Base-by-base conservation (phyloP, 345 rosid species). In the Heritiera littoralis region DNA sequence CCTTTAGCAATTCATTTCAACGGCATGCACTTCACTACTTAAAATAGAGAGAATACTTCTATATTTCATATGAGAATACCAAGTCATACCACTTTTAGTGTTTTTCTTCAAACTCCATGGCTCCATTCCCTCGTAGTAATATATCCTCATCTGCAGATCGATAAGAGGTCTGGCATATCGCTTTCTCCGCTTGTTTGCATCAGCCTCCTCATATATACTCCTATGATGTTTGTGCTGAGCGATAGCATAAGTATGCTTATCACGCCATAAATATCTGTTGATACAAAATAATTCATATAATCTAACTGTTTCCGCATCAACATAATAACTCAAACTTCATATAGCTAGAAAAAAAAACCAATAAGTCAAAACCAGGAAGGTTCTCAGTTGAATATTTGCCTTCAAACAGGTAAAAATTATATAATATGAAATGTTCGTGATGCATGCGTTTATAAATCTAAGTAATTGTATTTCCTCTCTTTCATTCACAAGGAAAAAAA, bases 81-180 rank as follows among this genome's bases (percentile, higher is more conserved):
- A 45, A 10, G 7, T 56, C 85, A 88, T 91, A 97, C 98, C 98
- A 69, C 98, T 90, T 54, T 88, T 82, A 35, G 91, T 90, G 73
- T 74, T 86, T 86, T 94, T 94, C 86, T 83, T 88, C 65, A 82
- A 80, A 88, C 87, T 97, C 99, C 99, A 97, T 0, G 97, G 92
- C 86, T 97, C 89, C 90, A 97, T 80, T 67, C 99, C 98, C 86
- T 94, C 98, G 5, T 86, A 90, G 20, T 86, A 78, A 82, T 97
- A 97, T 76, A 97, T 97, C 84, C 91, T 97, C 98, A 97, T 92
- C 17, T 94, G 98, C 77, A 90, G 94, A 88, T 94, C 98, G 78
- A 94, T 91, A 45, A 97, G 93, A 77, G 98, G 98, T 54, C 98
- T 90, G 60, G 99, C 98, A 72, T 96, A 92, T 68, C 95, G 88